These are phyloP conservation scores for Blastobotrys malaysiensis DNA, from an alignment of 1,139 yeast species.

Conservation along the genomic window DNA sequence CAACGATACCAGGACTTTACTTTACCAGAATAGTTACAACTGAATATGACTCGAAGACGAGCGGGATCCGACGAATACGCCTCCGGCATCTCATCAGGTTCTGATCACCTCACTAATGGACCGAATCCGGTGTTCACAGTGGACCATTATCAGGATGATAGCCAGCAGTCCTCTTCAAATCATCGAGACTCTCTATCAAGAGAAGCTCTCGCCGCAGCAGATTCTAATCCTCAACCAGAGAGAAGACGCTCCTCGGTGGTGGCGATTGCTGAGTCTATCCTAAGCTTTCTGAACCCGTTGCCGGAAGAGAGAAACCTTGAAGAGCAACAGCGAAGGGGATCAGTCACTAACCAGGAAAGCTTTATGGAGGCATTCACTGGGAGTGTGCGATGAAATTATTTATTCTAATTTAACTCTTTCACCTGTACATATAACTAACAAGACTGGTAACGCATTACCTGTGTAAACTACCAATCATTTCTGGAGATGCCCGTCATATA, in stretches of 20 bases:
- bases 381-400: not conserved
- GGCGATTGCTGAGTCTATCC: constrained; percentile 3
- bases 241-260: constrained; percentile 5
- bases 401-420: not conserved
- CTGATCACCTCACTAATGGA: not conserved
- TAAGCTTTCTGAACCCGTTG: constrained; percentile 3
- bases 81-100: not conserved
- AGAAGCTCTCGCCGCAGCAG: not conserved
- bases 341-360: not conserved
- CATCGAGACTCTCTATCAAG: not conserved
- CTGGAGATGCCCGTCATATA: no score
- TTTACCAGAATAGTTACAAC: not conserved
- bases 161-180: not conserved
- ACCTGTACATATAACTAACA: not conserved
- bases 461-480: no score
- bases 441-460: no score
- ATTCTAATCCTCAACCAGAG: not conserved
- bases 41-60: not conserved
- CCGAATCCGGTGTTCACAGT: not conserved
- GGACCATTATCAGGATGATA: not conserved
- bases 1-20: no score
- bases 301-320: constrained; percentile 4
- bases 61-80: not conserved
- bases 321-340: not conserved
- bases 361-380: not conserved